These are phyloP conservation scores for Puccinia polysora DNA, from an alignment of 1,284 basidiomycete genomes.

Conservation along the genomic window DNA sequence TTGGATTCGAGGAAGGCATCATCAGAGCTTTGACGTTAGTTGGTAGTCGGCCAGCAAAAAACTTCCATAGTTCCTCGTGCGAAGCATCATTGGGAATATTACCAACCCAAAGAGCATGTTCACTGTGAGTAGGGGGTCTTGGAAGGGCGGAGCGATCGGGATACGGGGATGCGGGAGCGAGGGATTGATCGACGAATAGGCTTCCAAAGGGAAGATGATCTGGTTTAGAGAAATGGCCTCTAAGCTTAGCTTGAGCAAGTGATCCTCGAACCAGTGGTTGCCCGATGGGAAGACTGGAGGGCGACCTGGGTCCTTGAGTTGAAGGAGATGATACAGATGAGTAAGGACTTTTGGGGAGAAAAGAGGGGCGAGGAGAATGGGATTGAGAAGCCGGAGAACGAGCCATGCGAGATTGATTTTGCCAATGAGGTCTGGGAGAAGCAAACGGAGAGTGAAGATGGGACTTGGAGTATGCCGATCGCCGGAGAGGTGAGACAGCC, in stretches of 20 bases:
- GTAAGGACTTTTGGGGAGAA: background rate
- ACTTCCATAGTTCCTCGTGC: conserved; percentile 79
- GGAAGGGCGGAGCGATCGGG: background rate
- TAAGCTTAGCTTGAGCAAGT: conserved; percentile 19
- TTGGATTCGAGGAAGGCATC: background rate
- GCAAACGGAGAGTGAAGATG: background rate
- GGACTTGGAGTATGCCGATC: too few species aligned
- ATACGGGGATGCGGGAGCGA: too few species aligned
- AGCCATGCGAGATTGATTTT: background rate
- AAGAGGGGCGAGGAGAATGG: background rate
- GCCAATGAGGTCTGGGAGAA: background rate
- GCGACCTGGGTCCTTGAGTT: conserved; percentile 6
- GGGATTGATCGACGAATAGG: too few species aligned
- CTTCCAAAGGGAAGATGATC: background rate
- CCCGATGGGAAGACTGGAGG: background rate
- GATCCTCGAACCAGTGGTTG: background rate
- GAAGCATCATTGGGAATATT: conserved; percentile 77
- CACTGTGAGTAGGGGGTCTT: conserved; percentile 57
- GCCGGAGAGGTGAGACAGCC: too few species aligned
- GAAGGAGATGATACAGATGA: conserved; percentile 12
- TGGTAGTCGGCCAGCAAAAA: conserved; percentile 60
- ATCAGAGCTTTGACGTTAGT: conserved; percentile 5
- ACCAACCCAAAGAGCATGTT: conserved; percentile 94
- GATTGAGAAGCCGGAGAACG: background rate
- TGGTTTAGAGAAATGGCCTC: background rate